Evolutionary conservation across 2,329 filamentous ascomycete species (phyloP).

Genomic region (Acrocalymma vagum): DNA sequence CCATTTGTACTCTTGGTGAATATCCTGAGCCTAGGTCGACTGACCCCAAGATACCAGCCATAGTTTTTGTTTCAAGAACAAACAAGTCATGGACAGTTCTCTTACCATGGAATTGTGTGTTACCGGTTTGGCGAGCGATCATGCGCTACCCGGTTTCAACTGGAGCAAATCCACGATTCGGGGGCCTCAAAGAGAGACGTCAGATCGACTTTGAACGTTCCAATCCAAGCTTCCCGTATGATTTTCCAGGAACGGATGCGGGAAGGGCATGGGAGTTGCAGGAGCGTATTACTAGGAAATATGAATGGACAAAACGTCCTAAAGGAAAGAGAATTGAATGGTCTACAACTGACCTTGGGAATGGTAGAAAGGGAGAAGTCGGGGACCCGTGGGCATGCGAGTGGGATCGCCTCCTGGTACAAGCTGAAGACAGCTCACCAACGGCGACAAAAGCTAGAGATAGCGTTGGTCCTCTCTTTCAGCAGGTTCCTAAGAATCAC

Average conservation of each 20-base stretch:
- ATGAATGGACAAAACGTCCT: constrained; percentile 78
- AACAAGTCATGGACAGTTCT: constrained; percentile 78
- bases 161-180: constrained; percentile 83
- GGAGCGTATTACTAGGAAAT: constrained; percentile 67
- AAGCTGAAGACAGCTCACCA: not conserved
- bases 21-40: constrained; percentile 64
- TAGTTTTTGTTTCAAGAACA: constrained; percentile 70
- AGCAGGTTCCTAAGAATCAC: constrained; percentile 27
- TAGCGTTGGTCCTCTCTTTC: constrained; percentile 27
- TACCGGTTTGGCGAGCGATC: constrained; percentile 84
- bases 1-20: constrained; percentile 68
- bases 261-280: constrained; percentile 80
- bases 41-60: constrained; percentile 81
- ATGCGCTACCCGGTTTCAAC: constrained; percentile 83
- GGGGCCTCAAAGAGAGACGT: constrained; percentile 79
- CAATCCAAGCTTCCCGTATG: constrained; percentile 84
- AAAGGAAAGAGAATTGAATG: constrained; percentile 84
- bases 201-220: constrained; percentile 85
- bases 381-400: constrained; percentile 85
- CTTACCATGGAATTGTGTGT: constrained; percentile 89
- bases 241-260: constrained; percentile 80
- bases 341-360: constrained; percentile 76
- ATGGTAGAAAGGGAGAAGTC: constrained; percentile 79
- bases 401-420: constrained; percentile 73
- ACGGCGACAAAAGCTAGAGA: constrained; percentile 11